Conservation (phyloP, 768 basidiomycete species). For the Podaxis sp. region DNA sequence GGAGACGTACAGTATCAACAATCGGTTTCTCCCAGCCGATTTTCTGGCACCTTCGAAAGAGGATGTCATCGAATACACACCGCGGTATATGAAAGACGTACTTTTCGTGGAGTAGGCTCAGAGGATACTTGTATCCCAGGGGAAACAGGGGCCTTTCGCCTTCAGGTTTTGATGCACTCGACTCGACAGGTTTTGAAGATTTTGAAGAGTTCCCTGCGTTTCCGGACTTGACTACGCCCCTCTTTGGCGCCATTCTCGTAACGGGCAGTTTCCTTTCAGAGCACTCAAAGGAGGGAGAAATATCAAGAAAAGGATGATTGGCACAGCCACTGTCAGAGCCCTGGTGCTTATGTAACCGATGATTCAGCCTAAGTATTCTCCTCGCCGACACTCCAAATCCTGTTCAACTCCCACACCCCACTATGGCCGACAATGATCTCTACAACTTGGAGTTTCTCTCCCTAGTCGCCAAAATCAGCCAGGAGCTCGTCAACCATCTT, state of each 20-base stretch:
- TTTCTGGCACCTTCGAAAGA: constrained; percentile 70
- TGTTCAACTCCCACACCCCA: constrained; percentile 7
- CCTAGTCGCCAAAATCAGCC: constrained; percentile 85
- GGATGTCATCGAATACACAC: not conserved
- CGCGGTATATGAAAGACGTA: constrained; percentile 18
- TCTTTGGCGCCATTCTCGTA: constrained; percentile 55
- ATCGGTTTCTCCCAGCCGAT: constrained; percentile 82
- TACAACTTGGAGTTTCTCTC: constrained; percentile 93
- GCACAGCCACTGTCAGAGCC: constrained; percentile 8
- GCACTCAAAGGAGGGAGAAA: not conserved
- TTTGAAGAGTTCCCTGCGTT: constrained; percentile 89
- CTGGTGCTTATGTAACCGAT: constrained; percentile 8
- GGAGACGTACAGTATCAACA: constrained; percentile 63
- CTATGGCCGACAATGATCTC: constrained; percentile 71
- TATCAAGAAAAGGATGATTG: not conserved
- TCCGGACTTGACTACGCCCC: constrained; percentile 81
- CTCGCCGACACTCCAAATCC: not conserved
- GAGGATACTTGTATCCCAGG: constrained; percentile 78
- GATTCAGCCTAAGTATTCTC: not conserved
- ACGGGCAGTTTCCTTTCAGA: not conserved
- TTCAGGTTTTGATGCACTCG: constrained; percentile 35
- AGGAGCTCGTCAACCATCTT: constrained; percentile 88
- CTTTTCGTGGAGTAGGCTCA: constrained; percentile 79
- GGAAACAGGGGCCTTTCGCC: constrained; percentile 55
- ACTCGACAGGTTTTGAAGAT: constrained; percentile 24